These are phyloP conservation scores for Leccinum truebloodii DNA, from an alignment of 768 basidiomycete species.

Conservation along the genomic window DNA sequence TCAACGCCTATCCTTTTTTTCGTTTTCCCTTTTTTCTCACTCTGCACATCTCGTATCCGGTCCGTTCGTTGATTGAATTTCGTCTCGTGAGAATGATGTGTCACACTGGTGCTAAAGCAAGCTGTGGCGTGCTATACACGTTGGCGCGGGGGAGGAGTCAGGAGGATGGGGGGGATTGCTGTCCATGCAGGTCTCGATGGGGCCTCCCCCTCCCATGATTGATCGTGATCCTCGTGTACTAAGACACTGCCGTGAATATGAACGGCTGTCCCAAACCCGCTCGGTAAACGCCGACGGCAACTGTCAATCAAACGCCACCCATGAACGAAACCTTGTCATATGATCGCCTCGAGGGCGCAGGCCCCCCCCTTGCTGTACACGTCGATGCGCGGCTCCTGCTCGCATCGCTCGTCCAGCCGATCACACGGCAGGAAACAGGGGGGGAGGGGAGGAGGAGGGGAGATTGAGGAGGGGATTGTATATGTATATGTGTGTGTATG, in stretches of 20 bases:
- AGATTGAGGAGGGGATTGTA: not conserved
- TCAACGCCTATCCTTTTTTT: conserved; percentile 3
- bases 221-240: conserved; percentile 17
- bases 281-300: conserved; percentile 25
- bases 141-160: not conserved
- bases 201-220: not conserved
- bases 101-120: conserved; percentile 1
- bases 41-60: conserved; percentile 6
- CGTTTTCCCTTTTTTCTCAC: not conserved
- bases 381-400: not conserved
- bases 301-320: conserved; percentile 25
- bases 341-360: conserved; percentile 21
- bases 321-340: conserved; percentile 25
- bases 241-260: conserved; percentile 13
- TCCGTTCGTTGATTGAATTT: conserved; percentile 12
- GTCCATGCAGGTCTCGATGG: not conserved
- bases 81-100: conserved; percentile 8
- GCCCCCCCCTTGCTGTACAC: conserved; percentile 14
- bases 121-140: conserved; percentile 13
- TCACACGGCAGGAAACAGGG: conserved; percentile 4
- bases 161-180: not conserved
- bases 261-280: not conserved
- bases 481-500: not conserved
- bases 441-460: not conserved
- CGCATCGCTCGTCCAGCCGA: conserved; percentile 5